Conservation (phyloP, 73 alveolate genomes). For the Paramecium biaurelia region DNA sequence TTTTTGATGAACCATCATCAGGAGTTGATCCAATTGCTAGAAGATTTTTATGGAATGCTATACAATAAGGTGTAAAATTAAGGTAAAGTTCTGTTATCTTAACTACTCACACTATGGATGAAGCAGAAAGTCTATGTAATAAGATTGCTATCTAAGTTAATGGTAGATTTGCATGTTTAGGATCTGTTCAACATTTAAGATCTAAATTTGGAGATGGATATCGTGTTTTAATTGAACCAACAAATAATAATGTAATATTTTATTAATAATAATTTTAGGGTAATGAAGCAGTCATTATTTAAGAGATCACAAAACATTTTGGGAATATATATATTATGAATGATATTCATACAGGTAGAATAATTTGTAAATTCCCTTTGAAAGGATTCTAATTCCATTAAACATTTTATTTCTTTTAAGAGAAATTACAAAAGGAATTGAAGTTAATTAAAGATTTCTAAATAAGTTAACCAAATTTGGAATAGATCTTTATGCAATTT, state of each 20-base stretch:
- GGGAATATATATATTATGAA: neutral
- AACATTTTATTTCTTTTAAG: slow-evolving; percentile 28
- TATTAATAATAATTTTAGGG: neutral
- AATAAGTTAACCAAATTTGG: slow-evolving; percentile 1
- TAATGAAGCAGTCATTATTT: neutral
- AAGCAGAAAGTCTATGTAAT: slow-evolving; percentile 71
- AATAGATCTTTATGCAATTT: slow-evolving; percentile 42
- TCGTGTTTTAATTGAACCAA: slow-evolving; percentile 69
- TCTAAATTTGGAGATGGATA: slow-evolving; percentile 92
- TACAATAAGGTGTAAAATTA: slow-evolving; percentile 54
- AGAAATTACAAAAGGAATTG: neutral
- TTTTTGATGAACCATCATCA: slow-evolving; percentile 86
- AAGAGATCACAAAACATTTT: neutral
- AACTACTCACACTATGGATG: slow-evolving; percentile 64
- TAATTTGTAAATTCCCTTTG: neutral
- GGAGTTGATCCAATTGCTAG: slow-evolving; percentile 90
- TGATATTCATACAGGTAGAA: neutral
- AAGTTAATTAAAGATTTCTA: slow-evolving; percentile 19
- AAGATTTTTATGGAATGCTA: slow-evolving; percentile 96
- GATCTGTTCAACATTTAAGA: slow-evolving; percentile 88
- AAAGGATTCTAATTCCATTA: neutral
- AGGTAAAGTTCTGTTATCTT: slow-evolving; percentile 52
- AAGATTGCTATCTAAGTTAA: slow-evolving; percentile 94
- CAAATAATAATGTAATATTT: neutral
- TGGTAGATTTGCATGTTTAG: slow-evolving; percentile 91